Evolutionary conservation across 148 eudicot genomes (phyloP).

Genomic region (Selenicereus undatus): DNA sequence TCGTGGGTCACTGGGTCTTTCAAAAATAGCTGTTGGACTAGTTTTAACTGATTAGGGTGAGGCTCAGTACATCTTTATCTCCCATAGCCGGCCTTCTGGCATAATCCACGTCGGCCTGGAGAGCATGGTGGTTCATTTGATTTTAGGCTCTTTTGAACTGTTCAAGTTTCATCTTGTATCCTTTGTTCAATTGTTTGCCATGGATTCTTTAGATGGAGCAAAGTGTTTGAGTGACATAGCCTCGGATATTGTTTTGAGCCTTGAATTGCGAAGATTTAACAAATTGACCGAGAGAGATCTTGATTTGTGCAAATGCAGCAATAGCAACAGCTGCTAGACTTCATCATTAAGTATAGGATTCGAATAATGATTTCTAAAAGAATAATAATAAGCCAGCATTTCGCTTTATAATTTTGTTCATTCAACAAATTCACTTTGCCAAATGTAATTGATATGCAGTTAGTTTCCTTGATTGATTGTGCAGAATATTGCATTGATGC

Average conservation of each 20-base stretch:
- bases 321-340: not conserved
- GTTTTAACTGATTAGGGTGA: not conserved
- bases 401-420: no score
- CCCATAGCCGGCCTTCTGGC: not conserved
- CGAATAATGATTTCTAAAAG: not conserved
- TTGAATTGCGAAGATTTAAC: not conserved
- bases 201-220: not conserved
- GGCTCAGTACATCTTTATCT: not conserved
- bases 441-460: not conserved
- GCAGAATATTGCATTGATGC: not conserved
- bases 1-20: no score
- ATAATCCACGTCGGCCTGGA: not conserved
- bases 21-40: not conserved
- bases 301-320: not conserved
- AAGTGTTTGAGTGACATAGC: not conserved
- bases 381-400: not conserved
- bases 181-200: not conserved
- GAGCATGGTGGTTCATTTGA: not conserved
- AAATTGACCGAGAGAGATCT: not conserved
- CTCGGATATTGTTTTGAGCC: no score
- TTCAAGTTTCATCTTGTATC: not conserved
- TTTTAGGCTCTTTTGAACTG: not conserved
- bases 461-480: no score
- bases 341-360: not conserved
- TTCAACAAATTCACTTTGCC: not conserved